Percentiles rank a stretch among this genome's conserved stretches.
Evolutionary conservation across 306 rosid genomes (phyloP).

Genomic region (Betula pendula): DNA sequence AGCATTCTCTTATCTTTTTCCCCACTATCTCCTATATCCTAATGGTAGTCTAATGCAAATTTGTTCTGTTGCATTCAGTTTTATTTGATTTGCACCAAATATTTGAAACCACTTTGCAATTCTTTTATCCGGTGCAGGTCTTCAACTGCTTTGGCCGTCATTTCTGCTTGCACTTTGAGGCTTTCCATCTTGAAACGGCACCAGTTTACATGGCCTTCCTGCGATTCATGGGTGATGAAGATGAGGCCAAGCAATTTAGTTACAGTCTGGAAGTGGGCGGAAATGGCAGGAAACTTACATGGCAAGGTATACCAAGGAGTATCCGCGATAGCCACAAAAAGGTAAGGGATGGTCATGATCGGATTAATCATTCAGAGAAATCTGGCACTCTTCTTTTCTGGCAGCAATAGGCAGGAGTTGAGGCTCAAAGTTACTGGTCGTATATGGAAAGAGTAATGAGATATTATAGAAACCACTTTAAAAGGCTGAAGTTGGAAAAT

Average conservation of each 20-base stretch:
- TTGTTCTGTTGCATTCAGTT: not conserved
- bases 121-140: conserved; percentile 34
- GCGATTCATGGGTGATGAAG: conserved; percentile 63
- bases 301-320: conserved; percentile 64
- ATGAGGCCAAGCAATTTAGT: conserved; percentile 50
- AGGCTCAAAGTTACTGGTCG: conserved; percentile 53
- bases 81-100: not conserved
- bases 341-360: conserved; percentile 55
- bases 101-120: not conserved
- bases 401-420: conserved; percentile 45
- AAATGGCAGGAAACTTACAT: conserved; percentile 45
- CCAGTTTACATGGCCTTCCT: conserved; percentile 63
- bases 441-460: conserved; percentile 51
- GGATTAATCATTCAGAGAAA: conserved; percentile 54
- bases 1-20: not conserved
- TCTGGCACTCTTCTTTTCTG: conserved; percentile 53
- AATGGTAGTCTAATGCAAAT: not conserved
- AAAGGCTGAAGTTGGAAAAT: not conserved
- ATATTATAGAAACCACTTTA: not conserved
- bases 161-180: conserved; percentile 60
- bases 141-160: conserved; percentile 57
- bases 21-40: not conserved
- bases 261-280: conserved; percentile 60
- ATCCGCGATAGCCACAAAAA: conserved; percentile 54
- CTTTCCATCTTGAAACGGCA: conserved; percentile 50